These are phyloP conservation scores for Alternaria infectoria DNA, from an alignment of 2,329 filamentous ascomycete species.

Conservation along the genomic window DNA sequence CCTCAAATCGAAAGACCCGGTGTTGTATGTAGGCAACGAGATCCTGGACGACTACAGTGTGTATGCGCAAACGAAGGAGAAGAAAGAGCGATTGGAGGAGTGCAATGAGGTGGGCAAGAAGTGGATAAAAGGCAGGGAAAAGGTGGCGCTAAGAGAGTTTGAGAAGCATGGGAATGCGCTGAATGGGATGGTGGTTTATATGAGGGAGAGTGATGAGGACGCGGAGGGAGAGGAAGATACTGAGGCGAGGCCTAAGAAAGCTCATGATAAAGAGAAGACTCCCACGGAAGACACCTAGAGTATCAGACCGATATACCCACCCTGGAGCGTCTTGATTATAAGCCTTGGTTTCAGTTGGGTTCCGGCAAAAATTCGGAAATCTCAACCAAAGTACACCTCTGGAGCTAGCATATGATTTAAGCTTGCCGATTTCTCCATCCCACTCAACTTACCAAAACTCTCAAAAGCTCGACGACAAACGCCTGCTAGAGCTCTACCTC, in stretches of 20 bases:
- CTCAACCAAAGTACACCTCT: neutral
- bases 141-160: conserved; percentile 31
- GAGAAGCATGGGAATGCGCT: conserved; percentile 40
- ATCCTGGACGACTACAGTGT: conserved; percentile 38
- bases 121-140: conserved; percentile 27
- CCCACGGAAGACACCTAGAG: neutral
- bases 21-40: conserved; percentile 47
- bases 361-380: neutral
- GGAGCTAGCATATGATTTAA: too few species aligned
- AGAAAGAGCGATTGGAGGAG: conserved; percentile 28
- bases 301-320: neutral
- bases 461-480: too few species aligned
- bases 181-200: conserved; percentile 44
- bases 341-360: neutral
- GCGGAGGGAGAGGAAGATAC: neutral
- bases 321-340: neutral
- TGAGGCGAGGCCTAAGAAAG: neutral
- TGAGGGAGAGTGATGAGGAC: neutral
- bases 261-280: fast-evolving
- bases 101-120: conserved; percentile 37
- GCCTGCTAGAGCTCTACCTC: neutral
- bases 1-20: conserved; percentile 35
- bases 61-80: conserved; percentile 33
- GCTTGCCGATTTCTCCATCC: too few species aligned
- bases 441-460: too few species aligned